Percentiles rank a stretch among this genome's conserved stretches.
Evolutionary conservation across 2,329 filamentous ascomycete species (phyloP).

Genomic region (Venturia carpophila): DNA sequence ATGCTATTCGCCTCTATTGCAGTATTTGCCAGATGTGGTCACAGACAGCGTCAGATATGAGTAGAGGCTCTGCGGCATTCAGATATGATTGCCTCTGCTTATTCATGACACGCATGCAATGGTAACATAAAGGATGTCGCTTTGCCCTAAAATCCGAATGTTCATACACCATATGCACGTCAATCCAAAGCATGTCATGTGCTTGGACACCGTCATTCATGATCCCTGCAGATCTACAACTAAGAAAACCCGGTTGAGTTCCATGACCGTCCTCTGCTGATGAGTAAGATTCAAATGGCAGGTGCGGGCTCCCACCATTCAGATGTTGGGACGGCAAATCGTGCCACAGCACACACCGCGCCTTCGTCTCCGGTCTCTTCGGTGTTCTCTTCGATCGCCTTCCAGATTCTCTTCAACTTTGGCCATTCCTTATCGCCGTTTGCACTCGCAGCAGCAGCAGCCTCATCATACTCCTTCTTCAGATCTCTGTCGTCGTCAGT

Average conservation of each 20-base stretch:
- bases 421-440: slow-evolving; percentile 23
- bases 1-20: slow-evolving; percentile 1
- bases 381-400: slow-evolving; percentile 25
- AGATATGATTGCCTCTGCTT: neutral
- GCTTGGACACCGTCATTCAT: too few species aligned
- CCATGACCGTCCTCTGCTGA: too few species aligned
- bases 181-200: neutral
- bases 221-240: too few species aligned
- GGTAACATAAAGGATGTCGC: neutral
- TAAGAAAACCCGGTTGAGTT: too few species aligned
- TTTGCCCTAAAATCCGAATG: neutral
- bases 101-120: neutral
- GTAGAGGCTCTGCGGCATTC: neutral
- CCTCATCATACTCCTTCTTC: slow-evolving; percentile 25
- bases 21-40: slow-evolving; percentile 2
- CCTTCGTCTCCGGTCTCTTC: slow-evolving; percentile 22
- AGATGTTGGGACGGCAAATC: too few species aligned
- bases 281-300: too few species aligned
- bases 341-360: neutral
- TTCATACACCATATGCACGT: neutral
- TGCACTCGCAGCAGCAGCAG: slow-evolving; percentile 26
- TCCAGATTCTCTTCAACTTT: slow-evolving; percentile 26
- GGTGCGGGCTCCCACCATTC: too few species aligned
- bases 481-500: slow-evolving; percentile 25
- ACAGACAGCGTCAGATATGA: neutral